phyloP scores from a whole-genome alignment of 1,284 basidiomycete genomes.

The Calocybe gambosa region DNA sequence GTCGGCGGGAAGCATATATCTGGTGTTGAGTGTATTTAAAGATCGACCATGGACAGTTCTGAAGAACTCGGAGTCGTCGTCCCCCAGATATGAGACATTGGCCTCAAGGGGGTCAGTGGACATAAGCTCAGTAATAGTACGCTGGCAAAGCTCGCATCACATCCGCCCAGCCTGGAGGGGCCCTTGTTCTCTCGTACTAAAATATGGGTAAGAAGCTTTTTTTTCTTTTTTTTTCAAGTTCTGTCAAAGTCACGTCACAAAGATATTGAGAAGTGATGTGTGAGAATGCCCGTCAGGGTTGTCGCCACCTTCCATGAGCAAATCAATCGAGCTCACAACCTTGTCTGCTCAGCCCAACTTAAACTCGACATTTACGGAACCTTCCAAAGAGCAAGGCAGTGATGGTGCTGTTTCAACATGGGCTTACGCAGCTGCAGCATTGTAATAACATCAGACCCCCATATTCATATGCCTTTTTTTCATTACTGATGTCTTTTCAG shows the following conservation, averaged over 20 bases:
- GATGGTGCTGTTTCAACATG: constrained; percentile 31
- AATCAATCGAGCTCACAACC: constrained; percentile 27
- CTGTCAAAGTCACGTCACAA: constrained; percentile 10
- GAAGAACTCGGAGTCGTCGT: constrained; percentile 47
- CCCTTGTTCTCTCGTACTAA: constrained; percentile 3
- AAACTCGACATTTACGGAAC: neutral
- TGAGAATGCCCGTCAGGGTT: constrained; percentile 3
- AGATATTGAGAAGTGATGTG: constrained; percentile 3
- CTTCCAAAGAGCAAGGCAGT: neutral
- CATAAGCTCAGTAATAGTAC: constrained; percentile 14
- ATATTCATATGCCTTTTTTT: constrained; percentile 7
- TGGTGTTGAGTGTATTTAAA: constrained; percentile 43
- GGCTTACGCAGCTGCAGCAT: constrained; percentile 39
- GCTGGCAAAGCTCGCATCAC: constrained; percentile 14
- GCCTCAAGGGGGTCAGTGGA: constrained; percentile 13
- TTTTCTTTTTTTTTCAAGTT: neutral
- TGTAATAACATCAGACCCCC: too few relatives aligned
- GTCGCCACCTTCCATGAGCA: constrained; percentile 10
- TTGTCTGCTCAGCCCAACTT: constrained; percentile 14
- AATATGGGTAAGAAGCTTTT: neutral
- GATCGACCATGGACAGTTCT: constrained; percentile 39
- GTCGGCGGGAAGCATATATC: constrained; percentile 58
- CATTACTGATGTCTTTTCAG: constrained; percentile 21
- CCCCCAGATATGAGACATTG: constrained; percentile 23
- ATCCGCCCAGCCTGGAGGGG: constrained; percentile 7